Conservation (phyloP, 371 early-diverging fungal species). For the Circinella minor region DNA sequence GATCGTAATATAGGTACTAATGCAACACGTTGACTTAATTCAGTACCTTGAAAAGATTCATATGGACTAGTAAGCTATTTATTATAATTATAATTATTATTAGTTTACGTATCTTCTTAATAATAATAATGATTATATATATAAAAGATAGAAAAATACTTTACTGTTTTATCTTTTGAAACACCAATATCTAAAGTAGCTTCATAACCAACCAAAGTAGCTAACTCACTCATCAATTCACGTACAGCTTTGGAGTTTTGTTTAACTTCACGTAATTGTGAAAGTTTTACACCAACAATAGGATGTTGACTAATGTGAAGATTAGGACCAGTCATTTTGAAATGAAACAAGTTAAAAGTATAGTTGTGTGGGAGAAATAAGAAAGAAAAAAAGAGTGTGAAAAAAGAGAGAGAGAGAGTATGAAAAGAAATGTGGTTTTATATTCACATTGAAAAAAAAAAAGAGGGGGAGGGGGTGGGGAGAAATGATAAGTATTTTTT, state of each 20-base stretch:
- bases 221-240: slow-evolving; percentile 69
- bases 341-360: neutral
- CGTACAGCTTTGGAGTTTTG: slow-evolving; percentile 68
- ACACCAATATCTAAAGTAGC: slow-evolving; percentile 64
- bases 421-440: neutral
- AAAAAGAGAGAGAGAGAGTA: slow-evolving; percentile 19
- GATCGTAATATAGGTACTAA: slow-evolving; percentile 87
- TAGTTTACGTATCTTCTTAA: too few species aligned
- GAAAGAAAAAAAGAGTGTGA: slow-evolving; percentile 21
- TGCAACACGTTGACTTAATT: slow-evolving; percentile 63
- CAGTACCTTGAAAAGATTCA: slow-evolving; percentile 51
- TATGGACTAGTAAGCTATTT: slow-evolving; percentile 52
- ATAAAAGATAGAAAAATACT: neutral
- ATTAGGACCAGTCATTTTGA: slow-evolving; percentile 10
- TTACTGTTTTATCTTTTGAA: slow-evolving; percentile 43
- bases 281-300: slow-evolving; percentile 71
- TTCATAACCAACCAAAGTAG: slow-evolving; percentile 69
- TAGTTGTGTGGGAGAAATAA: slow-evolving; percentile 18
- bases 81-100: neutral
- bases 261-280: slow-evolving; percentile 66
- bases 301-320: slow-evolving; percentile 67
- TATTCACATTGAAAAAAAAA: neutral
- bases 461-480: neutral
- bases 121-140: neutral
- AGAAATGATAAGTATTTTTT: too few species aligned